Percentiles rank a stretch among this genome's conserved stretches.
phyloP scores from a whole-genome alignment of 805 yeast species.

The Lipomyces chichibuensis region DNA sequence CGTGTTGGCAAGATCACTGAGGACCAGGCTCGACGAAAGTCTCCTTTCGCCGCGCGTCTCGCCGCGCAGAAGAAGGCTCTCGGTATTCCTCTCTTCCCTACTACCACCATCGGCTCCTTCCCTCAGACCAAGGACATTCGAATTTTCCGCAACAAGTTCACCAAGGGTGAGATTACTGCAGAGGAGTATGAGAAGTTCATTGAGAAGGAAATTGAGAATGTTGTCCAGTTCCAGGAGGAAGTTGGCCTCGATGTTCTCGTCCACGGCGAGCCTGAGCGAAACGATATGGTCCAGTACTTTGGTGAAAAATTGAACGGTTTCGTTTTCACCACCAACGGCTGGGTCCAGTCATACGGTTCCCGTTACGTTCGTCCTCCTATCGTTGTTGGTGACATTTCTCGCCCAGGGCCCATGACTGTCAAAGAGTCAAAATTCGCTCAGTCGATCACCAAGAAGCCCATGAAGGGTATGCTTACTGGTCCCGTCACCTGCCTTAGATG shows the following conservation, averaged over 20 bases:
- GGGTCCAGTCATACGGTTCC: conserved; percentile 99
- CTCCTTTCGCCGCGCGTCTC: conserved; percentile 85
- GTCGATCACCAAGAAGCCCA: conserved; percentile 90
- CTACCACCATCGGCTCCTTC: conserved; percentile 99
- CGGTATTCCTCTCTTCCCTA: conserved; percentile 98
- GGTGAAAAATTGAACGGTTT: conserved; percentile 99
- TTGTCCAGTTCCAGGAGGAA: conserved; percentile 99
- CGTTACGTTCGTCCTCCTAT: conserved; percentile 99
- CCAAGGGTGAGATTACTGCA: conserved; percentile 93
- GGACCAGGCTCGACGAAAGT: conserved; percentile 74
- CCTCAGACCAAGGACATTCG: conserved; percentile 99
- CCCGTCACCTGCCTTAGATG: conserved; percentile 99
- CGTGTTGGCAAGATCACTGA: conserved; percentile 75
- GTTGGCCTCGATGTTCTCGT: conserved; percentile 97
- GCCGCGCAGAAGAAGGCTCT: conserved; percentile 81
- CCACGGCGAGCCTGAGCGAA: conserved; percentile 99
- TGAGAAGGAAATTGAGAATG: conserved; percentile 92
- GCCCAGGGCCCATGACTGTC: conserved; percentile 98
- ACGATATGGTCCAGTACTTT: conserved; percentile 99
- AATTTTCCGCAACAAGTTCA: conserved; percentile 96
- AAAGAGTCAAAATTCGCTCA: conserved; percentile 99
- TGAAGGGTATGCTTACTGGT: conserved; percentile 99
- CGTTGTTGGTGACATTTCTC: conserved; percentile 97
- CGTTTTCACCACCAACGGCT: conserved; percentile 98
- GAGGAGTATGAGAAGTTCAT: conserved; percentile 96